These are phyloP conservation scores for Dendrobium officinale DNA, from an alignment of 106 monocot species.

Conservation along the genomic window DNA sequence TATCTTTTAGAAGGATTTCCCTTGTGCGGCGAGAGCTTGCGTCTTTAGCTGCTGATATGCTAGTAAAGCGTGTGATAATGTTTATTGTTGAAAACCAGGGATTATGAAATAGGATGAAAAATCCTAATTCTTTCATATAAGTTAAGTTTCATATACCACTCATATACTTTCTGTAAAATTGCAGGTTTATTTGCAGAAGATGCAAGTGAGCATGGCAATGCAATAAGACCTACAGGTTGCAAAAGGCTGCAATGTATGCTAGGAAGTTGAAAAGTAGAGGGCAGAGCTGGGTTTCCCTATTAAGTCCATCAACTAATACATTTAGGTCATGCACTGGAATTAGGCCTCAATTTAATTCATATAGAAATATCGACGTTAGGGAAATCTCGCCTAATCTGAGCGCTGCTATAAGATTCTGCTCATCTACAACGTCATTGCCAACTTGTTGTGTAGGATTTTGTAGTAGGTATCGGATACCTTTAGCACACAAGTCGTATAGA, in stretches of 20 bases:
- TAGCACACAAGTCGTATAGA: constrained; percentile 14
- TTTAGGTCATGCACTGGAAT: neutral
- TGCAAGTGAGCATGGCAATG: neutral
- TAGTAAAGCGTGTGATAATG: neutral
- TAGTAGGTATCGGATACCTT: constrained; percentile 5
- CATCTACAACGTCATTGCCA: constrained; percentile 4
- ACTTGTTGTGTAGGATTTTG: constrained; percentile 1
- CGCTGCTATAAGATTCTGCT: constrained; percentile 20
- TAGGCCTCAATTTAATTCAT: constrained; percentile 7
- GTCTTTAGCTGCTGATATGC: neutral
- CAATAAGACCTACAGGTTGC: neutral
- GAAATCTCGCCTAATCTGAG: neutral
- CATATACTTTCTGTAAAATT: neutral
- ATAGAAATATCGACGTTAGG: neutral
- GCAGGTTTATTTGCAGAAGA: neutral
- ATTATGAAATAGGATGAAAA: neutral
- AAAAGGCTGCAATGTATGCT: constrained; percentile 41
- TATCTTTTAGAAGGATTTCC: no score
- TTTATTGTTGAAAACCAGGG: neutral
- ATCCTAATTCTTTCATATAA: neutral
- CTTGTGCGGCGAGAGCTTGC: neutral
- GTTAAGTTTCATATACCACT: neutral
- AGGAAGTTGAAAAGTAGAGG: constrained; percentile 40
- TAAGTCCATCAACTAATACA: constrained; percentile 10
- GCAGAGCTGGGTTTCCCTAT: constrained; percentile 15